These are phyloP conservation scores for Ramaria rubella DNA, from an alignment of 768 basidiomycete species.

Conservation along the genomic window DNA sequence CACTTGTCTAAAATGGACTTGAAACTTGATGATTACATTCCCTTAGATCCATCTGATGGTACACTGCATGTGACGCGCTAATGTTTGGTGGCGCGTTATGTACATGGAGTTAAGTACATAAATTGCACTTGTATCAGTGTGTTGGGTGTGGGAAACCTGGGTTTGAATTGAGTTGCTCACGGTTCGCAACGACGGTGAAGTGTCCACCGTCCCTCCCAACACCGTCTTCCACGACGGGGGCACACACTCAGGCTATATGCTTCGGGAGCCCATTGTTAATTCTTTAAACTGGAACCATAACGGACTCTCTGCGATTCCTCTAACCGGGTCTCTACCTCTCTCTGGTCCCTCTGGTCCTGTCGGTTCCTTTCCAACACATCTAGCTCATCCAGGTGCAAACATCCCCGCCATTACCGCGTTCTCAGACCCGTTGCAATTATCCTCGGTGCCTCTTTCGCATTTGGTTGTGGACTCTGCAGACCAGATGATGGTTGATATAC, in stretches of 20 bases:
- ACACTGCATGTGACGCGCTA: not conserved
- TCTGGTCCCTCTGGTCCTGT: slow-evolving; percentile 24
- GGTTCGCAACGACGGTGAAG: not conserved
- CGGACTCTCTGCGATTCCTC: slow-evolving; percentile 19
- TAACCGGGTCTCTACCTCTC: slow-evolving; percentile 26
- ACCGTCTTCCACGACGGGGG: not conserved
- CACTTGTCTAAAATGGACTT: not conserved
- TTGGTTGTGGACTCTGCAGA: not conserved
- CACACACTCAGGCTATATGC: not conserved
- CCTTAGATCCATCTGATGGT: no score
- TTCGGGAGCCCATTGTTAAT: not conserved
- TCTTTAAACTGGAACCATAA: slow-evolving; percentile 18
- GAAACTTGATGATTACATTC: not conserved
- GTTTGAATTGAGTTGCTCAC: not conserved
- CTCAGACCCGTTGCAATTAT: slow-evolving; percentile 39
- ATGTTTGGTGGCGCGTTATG: not conserved
- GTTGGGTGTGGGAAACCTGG: slow-evolving; percentile 2
- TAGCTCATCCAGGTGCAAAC: slow-evolving; percentile 35
- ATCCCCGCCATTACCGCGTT: slow-evolving; percentile 56
- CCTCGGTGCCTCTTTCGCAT: slow-evolving; percentile 19
- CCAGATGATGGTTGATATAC: slow-evolving; percentile 1
- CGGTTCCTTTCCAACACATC: slow-evolving; percentile 16
- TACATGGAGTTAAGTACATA: no score
- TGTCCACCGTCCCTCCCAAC: no score
- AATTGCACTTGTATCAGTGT: no score